A percentile compares a stretch with the other conserved stretches of the same genome.
Evolutionary conservation across 257 asterid genomes (phyloP).

Genomic region (Hygrophila difformis): DNA sequence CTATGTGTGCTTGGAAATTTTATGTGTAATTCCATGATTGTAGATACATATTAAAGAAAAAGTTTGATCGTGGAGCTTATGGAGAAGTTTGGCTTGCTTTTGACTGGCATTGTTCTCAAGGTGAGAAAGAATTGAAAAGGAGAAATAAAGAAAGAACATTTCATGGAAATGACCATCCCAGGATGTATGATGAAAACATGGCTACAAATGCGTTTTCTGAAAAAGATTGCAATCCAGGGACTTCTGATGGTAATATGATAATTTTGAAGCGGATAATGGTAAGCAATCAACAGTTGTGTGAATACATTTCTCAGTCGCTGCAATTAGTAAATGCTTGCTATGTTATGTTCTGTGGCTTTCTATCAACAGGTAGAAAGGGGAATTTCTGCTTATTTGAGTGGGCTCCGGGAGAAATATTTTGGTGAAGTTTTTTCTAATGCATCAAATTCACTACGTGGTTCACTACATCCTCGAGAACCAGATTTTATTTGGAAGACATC

Average conservation of each 20-base stretch:
- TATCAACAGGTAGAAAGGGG: slow-evolving; percentile 89
- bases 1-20: background rate
- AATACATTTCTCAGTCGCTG: too few relatives aligned
- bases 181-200: slow-evolving; percentile 31
- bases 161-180: slow-evolving; percentile 22
- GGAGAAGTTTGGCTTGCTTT: slow-evolving; percentile 99
- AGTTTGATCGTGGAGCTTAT: slow-evolving; percentile 92
- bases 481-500: slow-evolving; percentile 30
- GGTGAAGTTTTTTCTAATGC: slow-evolving; percentile 92
- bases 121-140: slow-evolving; percentile 28
- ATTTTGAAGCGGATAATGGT: slow-evolving; percentile 98
- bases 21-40: background rate
- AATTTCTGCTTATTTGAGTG: slow-evolving; percentile 71
- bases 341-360: slow-evolving; percentile 16
- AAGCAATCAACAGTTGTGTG: slow-evolving; percentile 20
- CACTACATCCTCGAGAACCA: slow-evolving; percentile 27
- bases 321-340: slow-evolving; percentile 19
- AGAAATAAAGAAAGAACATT: slow-evolving; percentile 24
- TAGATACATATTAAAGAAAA: slow-evolving; percentile 89
- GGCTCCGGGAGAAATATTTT: slow-evolving; percentile 84
- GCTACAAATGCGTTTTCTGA: slow-evolving; percentile 25
- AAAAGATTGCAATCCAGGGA: slow-evolving; percentile 34
- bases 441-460: slow-evolving; percentile 50
- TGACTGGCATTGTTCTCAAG: slow-evolving; percentile 82
- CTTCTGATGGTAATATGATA: slow-evolving; percentile 49